Evolutionary conservation across 768 basidiomycete species (phyloP).

Genomic region (Exidia glandulosa): DNA sequence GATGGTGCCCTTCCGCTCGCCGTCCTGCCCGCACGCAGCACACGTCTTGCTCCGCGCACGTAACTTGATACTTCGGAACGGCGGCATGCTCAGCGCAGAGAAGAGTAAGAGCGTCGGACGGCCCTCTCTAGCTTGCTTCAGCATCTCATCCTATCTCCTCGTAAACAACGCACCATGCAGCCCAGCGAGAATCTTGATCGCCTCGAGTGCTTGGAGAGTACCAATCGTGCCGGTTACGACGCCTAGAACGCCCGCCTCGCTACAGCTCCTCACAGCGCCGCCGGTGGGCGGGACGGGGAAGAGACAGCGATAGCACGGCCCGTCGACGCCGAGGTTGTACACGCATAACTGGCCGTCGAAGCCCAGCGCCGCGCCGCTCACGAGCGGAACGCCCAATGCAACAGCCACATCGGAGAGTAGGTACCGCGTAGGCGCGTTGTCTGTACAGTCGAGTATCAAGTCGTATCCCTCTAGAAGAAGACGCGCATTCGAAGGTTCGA

Average conservation of each 20-base stretch:
- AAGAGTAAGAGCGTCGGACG: slow-evolving; percentile 61
- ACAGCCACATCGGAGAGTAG: slow-evolving; percentile 83
- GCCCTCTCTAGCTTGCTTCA: slow-evolving; percentile 29
- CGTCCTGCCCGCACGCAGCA: slow-evolving; percentile 57
- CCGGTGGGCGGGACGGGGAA: slow-evolving; percentile 72
- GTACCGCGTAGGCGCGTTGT: slow-evolving; percentile 87
- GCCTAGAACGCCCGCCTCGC: slow-evolving; percentile 81
- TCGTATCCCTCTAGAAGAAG: slow-evolving; percentile 50
- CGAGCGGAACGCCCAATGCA: slow-evolving; percentile 63
- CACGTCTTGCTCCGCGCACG: slow-evolving; percentile 61
- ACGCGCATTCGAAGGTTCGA: slow-evolving; percentile 56
- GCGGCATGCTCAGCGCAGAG: slow-evolving; percentile 54
- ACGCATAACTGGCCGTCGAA: slow-evolving; percentile 72
- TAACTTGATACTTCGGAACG: slow-evolving; percentile 78
- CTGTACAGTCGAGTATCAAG: slow-evolving; percentile 87
- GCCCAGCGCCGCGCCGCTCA: slow-evolving; percentile 86
- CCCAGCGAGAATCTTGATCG: slow-evolving; percentile 67
- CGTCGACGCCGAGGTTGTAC: slow-evolving; percentile 49
- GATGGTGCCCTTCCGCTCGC: slow-evolving; percentile 33
- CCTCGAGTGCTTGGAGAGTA: slow-evolving; percentile 78
- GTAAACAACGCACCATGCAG: slow-evolving; percentile 38
- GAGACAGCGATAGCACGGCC: slow-evolving; percentile 91
- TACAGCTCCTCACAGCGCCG: slow-evolving; percentile 35
- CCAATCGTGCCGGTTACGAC: slow-evolving; percentile 85
- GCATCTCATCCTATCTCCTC: neutral